A percentile compares a stretch with the other conserved stretches of the same genome.
Evolutionary conservation across 2,329 filamentous ascomycete species (phyloP).

Genomic region (Apiospora saccharicola): DNA sequence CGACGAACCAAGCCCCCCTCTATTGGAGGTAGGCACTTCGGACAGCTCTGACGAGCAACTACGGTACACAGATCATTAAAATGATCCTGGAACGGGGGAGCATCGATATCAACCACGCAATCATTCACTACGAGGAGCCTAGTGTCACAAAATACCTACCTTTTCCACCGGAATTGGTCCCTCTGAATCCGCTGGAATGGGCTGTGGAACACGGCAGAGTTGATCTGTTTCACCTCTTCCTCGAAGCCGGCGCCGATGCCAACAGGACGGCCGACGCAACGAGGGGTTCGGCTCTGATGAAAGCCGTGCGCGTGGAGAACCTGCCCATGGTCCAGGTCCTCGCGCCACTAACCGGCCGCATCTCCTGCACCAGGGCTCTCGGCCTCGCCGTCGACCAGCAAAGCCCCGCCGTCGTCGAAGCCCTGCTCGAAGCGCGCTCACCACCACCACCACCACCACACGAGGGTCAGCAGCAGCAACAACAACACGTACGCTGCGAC

Average conservation of each 20-base stretch:
- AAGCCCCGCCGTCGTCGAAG: background rate
- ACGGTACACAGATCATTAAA: background rate
- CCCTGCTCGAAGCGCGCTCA: background rate
- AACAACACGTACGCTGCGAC: slow-evolving; percentile 7
- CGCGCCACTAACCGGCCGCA: background rate
- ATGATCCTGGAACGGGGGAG: slow-evolving; percentile 8
- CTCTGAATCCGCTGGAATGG: slow-evolving; percentile 24
- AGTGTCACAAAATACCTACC: background rate
- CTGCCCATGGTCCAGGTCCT: slow-evolving; percentile 13
- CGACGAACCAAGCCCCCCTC: background rate
- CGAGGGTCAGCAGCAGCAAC: background rate
- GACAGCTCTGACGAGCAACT: background rate
- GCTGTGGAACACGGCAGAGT: slow-evolving; percentile 18
- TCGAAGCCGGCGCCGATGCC: slow-evolving; percentile 23
- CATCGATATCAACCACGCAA: slow-evolving; percentile 1
- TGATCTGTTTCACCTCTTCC: slow-evolving; percentile 23
- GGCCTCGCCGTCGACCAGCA: slow-evolving; percentile 13
- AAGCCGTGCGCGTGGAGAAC: slow-evolving; percentile 20
- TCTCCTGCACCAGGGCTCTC: slow-evolving; percentile 18
- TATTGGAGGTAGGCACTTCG: slow-evolving; percentile 19
- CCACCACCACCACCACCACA: background rate
- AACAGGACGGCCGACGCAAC: background rate
- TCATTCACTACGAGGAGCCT: slow-evolving; percentile 13
- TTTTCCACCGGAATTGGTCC: background rate
- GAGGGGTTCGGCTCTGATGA: slow-evolving; percentile 18